Evolutionary conservation across 768 basidiomycete species (phyloP).

Genomic region (Phlegmacium glaucopus): DNA sequence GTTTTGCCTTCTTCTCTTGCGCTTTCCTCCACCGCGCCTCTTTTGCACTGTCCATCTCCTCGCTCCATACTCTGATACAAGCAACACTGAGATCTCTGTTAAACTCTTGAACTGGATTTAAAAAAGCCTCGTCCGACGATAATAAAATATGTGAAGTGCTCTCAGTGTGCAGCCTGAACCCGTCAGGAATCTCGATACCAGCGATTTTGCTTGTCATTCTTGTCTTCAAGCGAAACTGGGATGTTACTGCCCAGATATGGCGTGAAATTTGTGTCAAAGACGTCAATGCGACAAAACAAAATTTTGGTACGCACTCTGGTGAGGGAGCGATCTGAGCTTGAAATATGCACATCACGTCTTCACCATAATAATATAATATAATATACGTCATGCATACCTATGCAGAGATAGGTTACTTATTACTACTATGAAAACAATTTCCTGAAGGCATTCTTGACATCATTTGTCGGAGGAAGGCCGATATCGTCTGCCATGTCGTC

Average conservation of each 20-base stretch:
- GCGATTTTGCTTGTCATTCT: constrained; percentile 19
- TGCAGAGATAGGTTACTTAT: no score
- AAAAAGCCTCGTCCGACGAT: constrained; percentile 80
- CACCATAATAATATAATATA: no score
- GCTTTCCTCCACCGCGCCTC: constrained; percentile 54
- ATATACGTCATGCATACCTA: no score
- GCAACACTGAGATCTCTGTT: constrained; percentile 93
- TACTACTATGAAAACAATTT: constrained; percentile 24
- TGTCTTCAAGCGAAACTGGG: constrained; percentile 5
- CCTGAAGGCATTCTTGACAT: constrained; percentile 28
- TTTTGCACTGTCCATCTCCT: constrained; percentile 62
- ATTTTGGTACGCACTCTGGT: neutral
- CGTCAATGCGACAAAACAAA: neutral
- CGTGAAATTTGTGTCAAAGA: neutral
- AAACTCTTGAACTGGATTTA: constrained; percentile 98
- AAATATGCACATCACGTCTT: no score
- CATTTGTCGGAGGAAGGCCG: constrained; percentile 34
- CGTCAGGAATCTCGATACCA: constrained; percentile 54
- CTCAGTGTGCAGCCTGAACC: constrained; percentile 77
- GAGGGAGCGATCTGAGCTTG: no score
- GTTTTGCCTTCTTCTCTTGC: constrained; percentile 42
- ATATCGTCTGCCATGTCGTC: constrained; percentile 46
- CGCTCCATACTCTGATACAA: constrained; percentile 87
- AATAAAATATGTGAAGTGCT: constrained; percentile 80
- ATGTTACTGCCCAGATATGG: constrained; percentile 3